Conservation (phyloP, 192 early-diverging fungal genomes). For the Powellomyces hirtus region DNA sequence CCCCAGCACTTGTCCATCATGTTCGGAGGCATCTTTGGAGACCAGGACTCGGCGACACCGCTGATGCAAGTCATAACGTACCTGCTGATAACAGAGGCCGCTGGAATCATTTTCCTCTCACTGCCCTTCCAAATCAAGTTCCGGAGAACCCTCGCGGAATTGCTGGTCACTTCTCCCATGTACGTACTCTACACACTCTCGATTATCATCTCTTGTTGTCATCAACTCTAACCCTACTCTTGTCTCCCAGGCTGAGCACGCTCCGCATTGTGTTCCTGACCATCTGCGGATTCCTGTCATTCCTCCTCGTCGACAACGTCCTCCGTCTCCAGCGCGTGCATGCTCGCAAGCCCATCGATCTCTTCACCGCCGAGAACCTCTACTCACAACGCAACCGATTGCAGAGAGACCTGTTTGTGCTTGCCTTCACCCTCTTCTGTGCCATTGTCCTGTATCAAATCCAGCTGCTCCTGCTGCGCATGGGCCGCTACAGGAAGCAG, state of each 20-base stretch:
- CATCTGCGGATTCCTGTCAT: neutral
- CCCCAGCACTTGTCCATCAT: too few species aligned
- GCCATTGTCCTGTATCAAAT: conserved; percentile 24
- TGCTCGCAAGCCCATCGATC: neutral
- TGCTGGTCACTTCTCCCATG: conserved; percentile 21
- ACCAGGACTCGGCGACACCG: neutral
- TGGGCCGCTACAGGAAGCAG: conserved; percentile 33
- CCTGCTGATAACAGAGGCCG: conserved; percentile 14
- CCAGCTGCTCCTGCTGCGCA: conserved; percentile 19
- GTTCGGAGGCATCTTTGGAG: neutral
- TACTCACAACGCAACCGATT: conserved; percentile 3
- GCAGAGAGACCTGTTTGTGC: conserved; percentile 27
- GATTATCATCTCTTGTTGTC: neutral
- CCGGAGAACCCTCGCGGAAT: conserved; percentile 13
- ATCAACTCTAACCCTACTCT: neutral
- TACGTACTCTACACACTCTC: neutral
- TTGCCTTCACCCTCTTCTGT: conserved; percentile 21
- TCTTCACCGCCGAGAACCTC: conserved; percentile 17
- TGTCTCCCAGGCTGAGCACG: conserved; percentile 1
- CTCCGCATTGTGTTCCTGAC: conserved; percentile 15
- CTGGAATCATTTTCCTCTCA: conserved; percentile 19
- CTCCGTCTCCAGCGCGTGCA: conserved; percentile 13
- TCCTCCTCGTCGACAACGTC: conserved; percentile 13
- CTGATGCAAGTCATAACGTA: conserved; percentile 15
- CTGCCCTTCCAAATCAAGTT: conserved; percentile 32